Evolutionary conservation across 2,329 filamentous ascomycete species (phyloP).

Genomic region (Ascochyta lentis): DNA sequence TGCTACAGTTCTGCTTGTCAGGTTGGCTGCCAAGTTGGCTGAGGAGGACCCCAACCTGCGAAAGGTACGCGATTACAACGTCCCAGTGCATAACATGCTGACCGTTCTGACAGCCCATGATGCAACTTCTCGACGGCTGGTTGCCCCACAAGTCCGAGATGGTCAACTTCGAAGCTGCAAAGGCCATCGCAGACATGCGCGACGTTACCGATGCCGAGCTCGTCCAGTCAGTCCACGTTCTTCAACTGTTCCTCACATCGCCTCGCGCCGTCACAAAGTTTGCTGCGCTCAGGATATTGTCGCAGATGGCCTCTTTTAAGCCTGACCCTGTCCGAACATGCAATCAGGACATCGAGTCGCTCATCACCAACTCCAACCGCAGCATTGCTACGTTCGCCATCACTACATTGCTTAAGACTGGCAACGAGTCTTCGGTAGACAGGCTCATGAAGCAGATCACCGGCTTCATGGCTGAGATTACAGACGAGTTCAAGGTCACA

Average conservation of each 20-base stretch:
- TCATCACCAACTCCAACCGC: constrained; percentile 96
- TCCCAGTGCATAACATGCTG: constrained; percentile 3
- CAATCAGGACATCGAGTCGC: constrained; percentile 95
- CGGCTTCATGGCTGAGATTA: constrained; percentile 98
- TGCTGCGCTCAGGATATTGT: constrained; percentile 92
- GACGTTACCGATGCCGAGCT: constrained; percentile 93
- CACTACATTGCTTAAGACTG: constrained; percentile 96
- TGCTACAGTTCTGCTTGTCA: constrained; percentile 88
- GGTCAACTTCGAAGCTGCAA: constrained; percentile 96
- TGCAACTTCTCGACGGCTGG: constrained; percentile 95
- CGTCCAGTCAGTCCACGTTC: constrained; percentile 87
- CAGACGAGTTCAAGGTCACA: constrained; percentile 99
- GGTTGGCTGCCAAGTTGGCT: constrained; percentile 89
- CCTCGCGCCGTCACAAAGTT: constrained; percentile 97
- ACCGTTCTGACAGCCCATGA: constrained; percentile 72
- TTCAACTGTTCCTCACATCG: constrained; percentile 96
- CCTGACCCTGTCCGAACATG: constrained; percentile 89
- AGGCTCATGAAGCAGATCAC: constrained; percentile 98
- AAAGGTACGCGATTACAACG: constrained; percentile 53
- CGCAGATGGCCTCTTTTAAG: constrained; percentile 96
- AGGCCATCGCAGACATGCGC: constrained; percentile 94
- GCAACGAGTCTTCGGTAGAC: constrained; percentile 96
- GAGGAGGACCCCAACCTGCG: constrained; percentile 89
- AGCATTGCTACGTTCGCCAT: constrained; percentile 99
- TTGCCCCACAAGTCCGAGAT: constrained; percentile 93